Percentiles rank a stretch among this genome's conserved stretches.
phyloP scores from a whole-genome alignment of 768 basidiomycete species.

The Psilocybe tampanensis region DNA sequence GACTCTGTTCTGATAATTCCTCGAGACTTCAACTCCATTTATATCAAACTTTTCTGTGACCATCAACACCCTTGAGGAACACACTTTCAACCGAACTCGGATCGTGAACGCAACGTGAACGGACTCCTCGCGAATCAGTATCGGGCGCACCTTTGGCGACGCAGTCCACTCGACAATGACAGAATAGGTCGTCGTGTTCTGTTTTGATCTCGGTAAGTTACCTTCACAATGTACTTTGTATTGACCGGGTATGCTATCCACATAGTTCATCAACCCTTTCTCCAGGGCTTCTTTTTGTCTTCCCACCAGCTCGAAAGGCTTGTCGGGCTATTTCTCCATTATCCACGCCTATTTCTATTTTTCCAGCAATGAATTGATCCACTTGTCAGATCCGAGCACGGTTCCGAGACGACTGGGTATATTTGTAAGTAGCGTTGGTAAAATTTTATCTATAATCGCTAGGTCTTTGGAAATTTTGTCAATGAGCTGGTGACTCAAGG shows the following conservation, averaged over 20 bases:
- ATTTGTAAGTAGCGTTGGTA: neutral
- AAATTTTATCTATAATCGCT: neutral
- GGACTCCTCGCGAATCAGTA: neutral
- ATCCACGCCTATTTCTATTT: neutral
- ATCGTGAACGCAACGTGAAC: neutral
- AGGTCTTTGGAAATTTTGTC: neutral
- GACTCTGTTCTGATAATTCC: neutral
- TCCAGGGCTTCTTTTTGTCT: neutral
- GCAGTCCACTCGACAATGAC: neutral
- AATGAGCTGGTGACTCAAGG: neutral
- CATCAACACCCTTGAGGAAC: neutral
- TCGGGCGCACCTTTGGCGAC: neutral
- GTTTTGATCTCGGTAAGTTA: neutral
- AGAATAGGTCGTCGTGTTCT: neutral
- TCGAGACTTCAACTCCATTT: neutral
- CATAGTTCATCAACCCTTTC: neutral
- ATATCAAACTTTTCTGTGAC: neutral
- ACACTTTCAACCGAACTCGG: neutral
- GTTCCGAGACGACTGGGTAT: neutral
- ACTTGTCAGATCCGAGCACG: neutral
- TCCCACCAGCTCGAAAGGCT: neutral
- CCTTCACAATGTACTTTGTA: neutral
- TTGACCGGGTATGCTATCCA: neutral
- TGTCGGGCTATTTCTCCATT: neutral
- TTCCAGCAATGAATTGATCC: neutral